Conservation (phyloP, 2,329 filamentous ascomycete genomes). For the Aureobasidium mangrovei region DNA sequence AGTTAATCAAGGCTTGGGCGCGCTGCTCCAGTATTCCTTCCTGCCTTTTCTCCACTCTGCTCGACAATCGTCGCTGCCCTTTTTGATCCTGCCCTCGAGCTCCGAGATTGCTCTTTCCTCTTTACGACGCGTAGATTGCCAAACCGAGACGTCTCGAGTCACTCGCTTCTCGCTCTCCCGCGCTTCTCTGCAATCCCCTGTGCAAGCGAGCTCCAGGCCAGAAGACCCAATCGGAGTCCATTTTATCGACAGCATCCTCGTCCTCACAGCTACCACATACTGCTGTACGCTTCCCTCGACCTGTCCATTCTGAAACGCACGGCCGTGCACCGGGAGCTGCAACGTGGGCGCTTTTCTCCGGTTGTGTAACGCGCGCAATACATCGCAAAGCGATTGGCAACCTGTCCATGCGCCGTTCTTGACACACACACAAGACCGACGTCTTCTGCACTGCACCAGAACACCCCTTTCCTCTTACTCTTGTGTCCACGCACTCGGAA, state of each 20-base stretch:
- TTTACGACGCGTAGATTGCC: background rate
- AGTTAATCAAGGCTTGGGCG: slow-evolving; percentile 11
- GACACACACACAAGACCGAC: slow-evolving; percentile 1
- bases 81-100: background rate
- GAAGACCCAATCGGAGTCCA: background rate
- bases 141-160: background rate
- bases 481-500: background rate
- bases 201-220: background rate
- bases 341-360: slow-evolving; percentile 12
- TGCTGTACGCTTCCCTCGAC: background rate
- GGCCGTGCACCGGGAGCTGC: slow-evolving; percentile 1
- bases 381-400: background rate
- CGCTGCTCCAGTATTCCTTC: slow-evolving; percentile 9
- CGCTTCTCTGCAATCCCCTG: slow-evolving; percentile 1
- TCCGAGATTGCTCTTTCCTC: background rate
- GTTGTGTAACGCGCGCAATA: slow-evolving; percentile 11
- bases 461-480: background rate
- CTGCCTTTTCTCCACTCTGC: slow-evolving; percentile 9
- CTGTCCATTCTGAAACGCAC: slow-evolving; percentile 6
- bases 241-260: background rate
- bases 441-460: slow-evolving; percentile 1
- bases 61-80: slow-evolving; percentile 4
- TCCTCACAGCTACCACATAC: background rate
- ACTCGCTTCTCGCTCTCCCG: slow-evolving; percentile 7
- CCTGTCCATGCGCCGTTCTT: slow-evolving; percentile 4